Percentiles rank a stretch among this genome's conserved stretches.
Conservation (phyloP, 2,329 filamentous ascomycete species). For the Diaporthe ilicicola region DNA sequence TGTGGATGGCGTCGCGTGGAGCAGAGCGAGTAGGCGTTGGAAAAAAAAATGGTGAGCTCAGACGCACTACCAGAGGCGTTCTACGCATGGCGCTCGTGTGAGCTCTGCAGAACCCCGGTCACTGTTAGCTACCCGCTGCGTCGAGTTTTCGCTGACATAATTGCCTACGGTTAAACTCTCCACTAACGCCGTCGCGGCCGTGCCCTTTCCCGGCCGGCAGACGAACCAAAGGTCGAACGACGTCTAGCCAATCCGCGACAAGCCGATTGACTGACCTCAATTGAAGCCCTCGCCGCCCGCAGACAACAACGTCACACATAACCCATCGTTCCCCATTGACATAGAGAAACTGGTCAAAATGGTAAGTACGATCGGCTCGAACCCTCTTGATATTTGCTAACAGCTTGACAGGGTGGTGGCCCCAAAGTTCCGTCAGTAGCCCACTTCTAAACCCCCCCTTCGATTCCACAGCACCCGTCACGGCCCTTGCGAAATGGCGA, state of each 20-base stretch:
- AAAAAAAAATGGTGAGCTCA: slow-evolving; percentile 34
- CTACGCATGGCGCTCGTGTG: slow-evolving; percentile 30
- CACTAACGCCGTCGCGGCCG: slow-evolving; percentile 9
- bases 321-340: slow-evolving; percentile 18
- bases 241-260: slow-evolving; percentile 28
- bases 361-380: slow-evolving; percentile 50
- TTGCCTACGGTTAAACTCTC: background rate
- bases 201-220: slow-evolving; percentile 20
- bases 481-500: slow-evolving; percentile 7
- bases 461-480: background rate
- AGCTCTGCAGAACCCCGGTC: slow-evolving; percentile 35
- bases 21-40: slow-evolving; percentile 19
- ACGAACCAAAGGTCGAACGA: background rate
- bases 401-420: slow-evolving; percentile 73
- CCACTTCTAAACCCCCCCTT: slow-evolving; percentile 31
- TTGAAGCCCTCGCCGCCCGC: slow-evolving; percentile 20
- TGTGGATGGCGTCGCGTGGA: slow-evolving; percentile 33
- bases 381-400: slow-evolving; percentile 47
- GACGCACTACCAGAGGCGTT: slow-evolving; percentile 26
- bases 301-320: background rate
- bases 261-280: slow-evolving; percentile 32
- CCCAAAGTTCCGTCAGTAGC: slow-evolving; percentile 65
- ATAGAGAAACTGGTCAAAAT: slow-evolving; percentile 55
- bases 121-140: slow-evolving; percentile 1
- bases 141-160: slow-evolving; percentile 39